Evolutionary conservation across 139 green algal genomes (phyloP).

Genomic region (Chlorella vulgaris): DNA sequence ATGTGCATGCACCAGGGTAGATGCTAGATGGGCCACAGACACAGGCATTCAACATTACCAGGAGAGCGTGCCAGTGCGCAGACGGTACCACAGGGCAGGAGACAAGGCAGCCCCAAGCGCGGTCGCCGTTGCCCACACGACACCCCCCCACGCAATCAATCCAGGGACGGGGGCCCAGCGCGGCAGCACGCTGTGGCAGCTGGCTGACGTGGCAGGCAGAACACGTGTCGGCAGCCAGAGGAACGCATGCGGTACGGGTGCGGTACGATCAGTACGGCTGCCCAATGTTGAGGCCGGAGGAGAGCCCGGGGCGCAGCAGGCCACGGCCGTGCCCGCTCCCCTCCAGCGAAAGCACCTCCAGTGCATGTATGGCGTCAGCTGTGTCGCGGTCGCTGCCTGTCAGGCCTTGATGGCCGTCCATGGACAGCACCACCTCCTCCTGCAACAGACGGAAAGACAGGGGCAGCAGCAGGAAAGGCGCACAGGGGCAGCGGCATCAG

Average conservation of each 20-base stretch:
- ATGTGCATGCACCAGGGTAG: no score
- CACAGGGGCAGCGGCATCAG: neutral
- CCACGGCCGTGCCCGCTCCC: conserved; percentile 25
- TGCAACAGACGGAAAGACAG: neutral
- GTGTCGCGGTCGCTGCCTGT: neutral
- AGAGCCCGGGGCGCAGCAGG: conserved; percentile 21
- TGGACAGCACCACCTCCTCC: conserved; percentile 33
- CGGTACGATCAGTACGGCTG: conserved; percentile 7
- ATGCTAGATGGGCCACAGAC: no score
- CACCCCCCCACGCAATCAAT: no score
- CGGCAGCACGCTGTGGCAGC: neutral
- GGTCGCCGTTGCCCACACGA: no score
- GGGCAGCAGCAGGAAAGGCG: neutral
- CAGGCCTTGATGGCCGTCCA: conserved; percentile 1
- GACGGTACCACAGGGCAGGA: no score
- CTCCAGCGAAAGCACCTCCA: conserved; percentile 21
- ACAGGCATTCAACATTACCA: no score
- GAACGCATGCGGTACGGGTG: no score
- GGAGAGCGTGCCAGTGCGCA: no score
- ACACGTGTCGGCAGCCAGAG: no score
- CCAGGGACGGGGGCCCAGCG: neutral
- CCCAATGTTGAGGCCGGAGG: neutral
- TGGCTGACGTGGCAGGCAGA: neutral
- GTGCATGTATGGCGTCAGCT: conserved; percentile 2
- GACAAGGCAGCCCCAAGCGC: no score